Evolutionary conservation across 164 flowering plant genomes (phyloP), one percentile per base, ranked within the genome.

Genomic region (Umbellularia californica): DNA sequence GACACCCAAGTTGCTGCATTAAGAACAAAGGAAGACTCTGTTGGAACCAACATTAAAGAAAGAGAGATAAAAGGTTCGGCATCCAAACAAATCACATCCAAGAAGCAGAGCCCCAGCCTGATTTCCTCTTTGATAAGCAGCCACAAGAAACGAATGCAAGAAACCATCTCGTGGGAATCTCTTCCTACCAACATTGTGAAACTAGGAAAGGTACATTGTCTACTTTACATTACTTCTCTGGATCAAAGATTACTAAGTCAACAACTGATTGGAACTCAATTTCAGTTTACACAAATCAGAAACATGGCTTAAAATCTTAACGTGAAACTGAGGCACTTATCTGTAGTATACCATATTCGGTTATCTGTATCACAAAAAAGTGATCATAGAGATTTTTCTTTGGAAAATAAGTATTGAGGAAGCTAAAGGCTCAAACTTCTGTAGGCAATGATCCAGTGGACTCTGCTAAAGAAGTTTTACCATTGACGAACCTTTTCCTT

Each of bases 151-250:
- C 78, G 76, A 74, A 66, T 81, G 11, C 55, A 82, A 28, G 95
- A 89, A 69, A 60, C 73, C n/a, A 55, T 80, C 19, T 64, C 84
- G 0, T 93, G 91, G 97, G 76, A 86, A 15, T 84, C 86, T 77
- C 81, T 95, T 71, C 97, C 99, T 50, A 69, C 87, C 70, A 84
- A 77, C 14, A 89, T 93, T 65, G 72, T 81, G 66, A 91, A 90
- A 79, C 84, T 84, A 19, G 97, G 91, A 24, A 89, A 93, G 94
- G 98, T 92, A 84, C 62, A 24, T 69, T 17, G 23, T 65, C 58
- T 63, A 13, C 74, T 52, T 15, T 1, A 13, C 74, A 23, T 15
- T 5, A 24, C 64, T 28, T 3, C 15, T 67, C 2, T 30, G 15
- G 19, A 24, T 28, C 2, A 15, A 66, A 25, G 6, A 28, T 24